These are phyloP conservation scores for Trametes meyenii DNA, from an alignment of 768 basidiomycete genomes.

Conservation along the genomic window DNA sequence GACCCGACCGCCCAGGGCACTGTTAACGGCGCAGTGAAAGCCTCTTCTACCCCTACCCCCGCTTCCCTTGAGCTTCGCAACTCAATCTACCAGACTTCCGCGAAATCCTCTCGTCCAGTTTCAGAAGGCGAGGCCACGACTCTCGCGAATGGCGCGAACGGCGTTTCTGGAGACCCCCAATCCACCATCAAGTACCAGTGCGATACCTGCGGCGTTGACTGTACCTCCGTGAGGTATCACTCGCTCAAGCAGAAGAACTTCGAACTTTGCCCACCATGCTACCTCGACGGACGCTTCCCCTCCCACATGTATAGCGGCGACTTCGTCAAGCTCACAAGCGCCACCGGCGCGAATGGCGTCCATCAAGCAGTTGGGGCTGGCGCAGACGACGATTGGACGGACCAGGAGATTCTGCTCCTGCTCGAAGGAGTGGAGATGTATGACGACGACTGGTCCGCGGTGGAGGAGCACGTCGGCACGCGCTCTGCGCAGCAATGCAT, in stretches of 20 bases:
- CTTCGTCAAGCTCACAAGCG: slow-evolving; percentile 81
- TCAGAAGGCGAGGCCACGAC: slow-evolving; percentile 66
- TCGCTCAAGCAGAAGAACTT: slow-evolving; percentile 91
- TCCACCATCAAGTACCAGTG: slow-evolving; percentile 63
- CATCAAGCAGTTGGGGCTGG: slow-evolving; percentile 42
- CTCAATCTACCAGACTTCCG: slow-evolving; percentile 86
- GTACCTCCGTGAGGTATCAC: slow-evolving; percentile 86
- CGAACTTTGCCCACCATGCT: slow-evolving; percentile 89
- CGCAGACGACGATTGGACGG: slow-evolving; percentile 79
- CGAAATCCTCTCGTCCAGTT: slow-evolving; percentile 78
- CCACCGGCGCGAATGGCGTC: slow-evolving; percentile 34
- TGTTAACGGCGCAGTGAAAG: slow-evolving; percentile 52
- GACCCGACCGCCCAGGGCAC: slow-evolving; percentile 45
- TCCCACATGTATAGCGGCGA: slow-evolving; percentile 96
- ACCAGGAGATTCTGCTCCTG: slow-evolving; percentile 85
- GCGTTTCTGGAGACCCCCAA: slow-evolving; percentile 44
- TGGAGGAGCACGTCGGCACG: slow-evolving; percentile 93
- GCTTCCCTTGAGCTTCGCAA: slow-evolving; percentile 87
- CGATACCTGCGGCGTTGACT: slow-evolving; percentile 95
- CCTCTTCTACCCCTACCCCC: slow-evolving; percentile 45
- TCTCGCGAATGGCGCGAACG: slow-evolving; percentile 59
- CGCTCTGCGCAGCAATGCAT: slow-evolving; percentile 94
- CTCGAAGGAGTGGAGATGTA: slow-evolving; percentile 99
- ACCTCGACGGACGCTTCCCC: slow-evolving; percentile 96
- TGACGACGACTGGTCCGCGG: slow-evolving; percentile 93